These are phyloP conservation scores for Strobilomyces dryophilus DNA, from an alignment of 768 basidiomycete species.

Conservation along the genomic window DNA sequence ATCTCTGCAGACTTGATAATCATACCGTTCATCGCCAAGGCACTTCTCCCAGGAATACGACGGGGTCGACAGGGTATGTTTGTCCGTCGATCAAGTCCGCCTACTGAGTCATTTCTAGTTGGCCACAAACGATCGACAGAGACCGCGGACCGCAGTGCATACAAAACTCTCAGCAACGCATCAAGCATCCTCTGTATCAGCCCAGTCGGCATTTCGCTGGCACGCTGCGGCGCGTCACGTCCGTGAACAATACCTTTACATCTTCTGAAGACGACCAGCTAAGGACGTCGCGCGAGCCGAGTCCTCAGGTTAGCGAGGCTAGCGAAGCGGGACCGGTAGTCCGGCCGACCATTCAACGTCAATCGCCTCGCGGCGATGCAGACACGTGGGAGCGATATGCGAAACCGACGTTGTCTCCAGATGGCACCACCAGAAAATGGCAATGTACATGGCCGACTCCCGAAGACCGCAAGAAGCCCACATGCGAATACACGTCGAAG, in stretches of 20 bases:
- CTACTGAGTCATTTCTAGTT: conserved; percentile 17
- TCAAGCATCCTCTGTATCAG: conserved; percentile 3
- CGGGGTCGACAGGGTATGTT: conserved; percentile 29
- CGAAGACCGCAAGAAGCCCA: conserved; percentile 27
- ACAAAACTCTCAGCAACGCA: conserved; percentile 15
- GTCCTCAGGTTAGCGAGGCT: conserved; percentile 29
- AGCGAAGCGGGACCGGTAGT: conserved; percentile 22
- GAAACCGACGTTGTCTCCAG: conserved; percentile 29
- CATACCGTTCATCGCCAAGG: conserved; percentile 12
- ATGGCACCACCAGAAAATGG: conserved; percentile 36
- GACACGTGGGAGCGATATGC: conserved; percentile 35
- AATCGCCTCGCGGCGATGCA: conserved; percentile 24
- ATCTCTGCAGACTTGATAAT: not conserved
- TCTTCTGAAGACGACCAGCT: conserved; percentile 30
- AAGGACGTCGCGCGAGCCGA: conserved; percentile 27
- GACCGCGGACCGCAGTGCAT: conserved; percentile 5
- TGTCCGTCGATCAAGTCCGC: not conserved
- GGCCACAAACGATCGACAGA: conserved; percentile 19
- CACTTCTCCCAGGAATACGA: conserved; percentile 14
- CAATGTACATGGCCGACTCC: conserved; percentile 40
- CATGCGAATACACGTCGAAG: conserved; percentile 45
- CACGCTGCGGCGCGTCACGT: conserved; percentile 12
- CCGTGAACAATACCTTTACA: conserved; percentile 15
- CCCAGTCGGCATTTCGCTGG: conserved; percentile 6
- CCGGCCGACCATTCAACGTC: conserved; percentile 19